Conservation (phyloP, 2,329 filamentous ascomycete species). For the Talaromyces sp. region DNA sequence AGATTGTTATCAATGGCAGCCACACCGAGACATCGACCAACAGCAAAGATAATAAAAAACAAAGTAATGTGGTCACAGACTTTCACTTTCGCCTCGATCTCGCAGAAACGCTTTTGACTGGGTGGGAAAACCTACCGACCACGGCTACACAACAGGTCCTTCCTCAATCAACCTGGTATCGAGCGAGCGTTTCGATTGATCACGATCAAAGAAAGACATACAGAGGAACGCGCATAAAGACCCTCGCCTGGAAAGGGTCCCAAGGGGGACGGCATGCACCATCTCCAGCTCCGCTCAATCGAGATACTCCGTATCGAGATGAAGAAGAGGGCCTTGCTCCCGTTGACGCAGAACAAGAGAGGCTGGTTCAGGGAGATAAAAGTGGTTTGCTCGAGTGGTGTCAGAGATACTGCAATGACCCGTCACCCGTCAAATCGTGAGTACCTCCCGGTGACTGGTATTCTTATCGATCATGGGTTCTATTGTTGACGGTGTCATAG, state of each 20-base stretch:
- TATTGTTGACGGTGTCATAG: slow-evolving; percentile 20
- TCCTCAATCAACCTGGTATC: slow-evolving; percentile 13
- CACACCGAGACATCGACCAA: slow-evolving; percentile 44
- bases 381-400: slow-evolving; percentile 30
- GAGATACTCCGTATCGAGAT: neutral
- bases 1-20: slow-evolving; percentile 52
- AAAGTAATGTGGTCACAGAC: slow-evolving; percentile 26
- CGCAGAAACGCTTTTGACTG: slow-evolving; percentile 22
- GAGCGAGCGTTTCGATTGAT: slow-evolving; percentile 25
- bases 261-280: slow-evolving; percentile 14
- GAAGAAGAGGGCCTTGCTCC: neutral
- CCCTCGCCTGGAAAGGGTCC: slow-evolving; percentile 14
- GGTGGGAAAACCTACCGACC: slow-evolving; percentile 7
- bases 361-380: slow-evolving; percentile 10
- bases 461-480: no score
- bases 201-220: slow-evolving; percentile 25
- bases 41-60: slow-evolving; percentile 23
- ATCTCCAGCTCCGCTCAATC: neutral
- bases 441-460: slow-evolving; percentile 14
- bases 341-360: neutral
- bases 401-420: slow-evolving; percentile 35
- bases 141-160: neutral
- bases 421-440: slow-evolving; percentile 37
- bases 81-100: slow-evolving; percentile 31
- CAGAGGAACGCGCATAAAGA: slow-evolving; percentile 26